Evolutionary conservation across 768 basidiomycete species (phyloP).

Genomic region (Lyophyllum atratum): DNA sequence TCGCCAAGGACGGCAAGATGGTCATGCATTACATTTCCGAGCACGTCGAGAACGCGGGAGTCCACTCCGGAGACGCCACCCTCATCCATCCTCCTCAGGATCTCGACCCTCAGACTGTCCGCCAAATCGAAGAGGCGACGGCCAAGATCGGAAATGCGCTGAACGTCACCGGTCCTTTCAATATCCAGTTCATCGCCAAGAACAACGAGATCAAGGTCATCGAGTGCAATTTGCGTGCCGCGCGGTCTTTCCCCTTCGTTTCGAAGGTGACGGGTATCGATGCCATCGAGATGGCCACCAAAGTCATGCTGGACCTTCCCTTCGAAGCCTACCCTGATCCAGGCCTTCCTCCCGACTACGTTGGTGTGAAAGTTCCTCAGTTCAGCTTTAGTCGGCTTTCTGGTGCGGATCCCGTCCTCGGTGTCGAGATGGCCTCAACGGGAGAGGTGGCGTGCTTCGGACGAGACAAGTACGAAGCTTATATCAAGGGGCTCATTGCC

Average conservation of each 20-base stretch:
- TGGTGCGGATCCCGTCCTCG: slow-evolving; percentile 95
- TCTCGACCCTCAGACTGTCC: slow-evolving; percentile 94
- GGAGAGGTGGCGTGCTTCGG: slow-evolving; percentile 99
- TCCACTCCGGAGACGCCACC: slow-evolving; percentile 98
- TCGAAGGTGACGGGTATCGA: slow-evolving; percentile 98
- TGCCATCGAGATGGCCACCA: slow-evolving; percentile 98
- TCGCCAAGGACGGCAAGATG: slow-evolving; percentile 96
- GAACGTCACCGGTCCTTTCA: slow-evolving; percentile 98
- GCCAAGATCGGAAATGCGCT: slow-evolving; percentile 97
- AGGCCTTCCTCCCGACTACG: slow-evolving; percentile 88
- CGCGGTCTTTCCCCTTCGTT: slow-evolving; percentile 98
- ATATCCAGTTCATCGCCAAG: slow-evolving; percentile 99
- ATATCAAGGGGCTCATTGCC: slow-evolving; percentile 94
- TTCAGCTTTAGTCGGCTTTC: slow-evolving; percentile 97
- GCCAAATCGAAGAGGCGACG: slow-evolving; percentile 95
- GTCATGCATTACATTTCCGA: slow-evolving; percentile 99
- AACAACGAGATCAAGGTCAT: slow-evolving; percentile 99
- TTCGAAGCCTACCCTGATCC: slow-evolving; percentile 89
- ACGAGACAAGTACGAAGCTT: slow-evolving; percentile 96
- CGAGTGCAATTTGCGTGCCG: slow-evolving; percentile 97
- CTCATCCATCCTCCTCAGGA: slow-evolving; percentile 98
- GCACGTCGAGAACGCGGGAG: slow-evolving; percentile 98
- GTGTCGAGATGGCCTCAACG: slow-evolving; percentile 99
- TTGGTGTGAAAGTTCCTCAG: slow-evolving; percentile 99
- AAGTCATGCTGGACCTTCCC: slow-evolving; percentile 93